phyloP scores from a whole-genome alignment of 2,329 filamentous ascomycete species.

The Plectosphaerella sp. region DNA sequence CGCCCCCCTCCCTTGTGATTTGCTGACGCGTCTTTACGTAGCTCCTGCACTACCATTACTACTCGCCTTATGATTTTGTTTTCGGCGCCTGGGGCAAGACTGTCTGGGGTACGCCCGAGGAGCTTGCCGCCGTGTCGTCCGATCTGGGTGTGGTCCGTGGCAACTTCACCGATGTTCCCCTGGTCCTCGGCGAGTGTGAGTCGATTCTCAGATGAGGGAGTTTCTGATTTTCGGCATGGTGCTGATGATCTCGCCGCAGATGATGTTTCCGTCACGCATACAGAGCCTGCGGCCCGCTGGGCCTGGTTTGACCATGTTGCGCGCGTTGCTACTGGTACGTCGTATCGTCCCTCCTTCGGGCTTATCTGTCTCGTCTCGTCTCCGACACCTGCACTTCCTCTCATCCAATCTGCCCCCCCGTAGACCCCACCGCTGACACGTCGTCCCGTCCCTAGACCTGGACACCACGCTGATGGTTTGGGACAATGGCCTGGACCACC shows the following conservation, averaged over 20 bases:
- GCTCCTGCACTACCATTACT: conserved; percentile 57
- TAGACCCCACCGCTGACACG: no score
- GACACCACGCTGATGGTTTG: conserved; percentile 48
- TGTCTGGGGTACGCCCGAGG: conserved; percentile 51
- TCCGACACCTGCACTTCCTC: no score
- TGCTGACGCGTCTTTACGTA: no score
- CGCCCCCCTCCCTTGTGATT: no score
- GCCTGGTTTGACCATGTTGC: conserved; percentile 52
- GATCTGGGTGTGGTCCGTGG: conserved; percentile 46
- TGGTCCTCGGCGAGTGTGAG: conserved; percentile 51
- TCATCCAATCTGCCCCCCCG: no score
- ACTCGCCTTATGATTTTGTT: conserved; percentile 48
- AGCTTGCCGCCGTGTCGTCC: conserved; percentile 42
- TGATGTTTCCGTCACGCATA: conserved; percentile 41
- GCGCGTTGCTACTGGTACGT: conserved; percentile 14
- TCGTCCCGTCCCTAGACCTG: conserved; percentile 26
- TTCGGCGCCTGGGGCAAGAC: conserved; percentile 54
- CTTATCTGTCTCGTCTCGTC: no score
- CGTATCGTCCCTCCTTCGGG: no score
- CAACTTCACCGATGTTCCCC: conserved; percentile 51
- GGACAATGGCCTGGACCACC: conserved; percentile 55
- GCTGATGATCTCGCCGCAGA: conserved; percentile 10
- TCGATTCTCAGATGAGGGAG: no score
- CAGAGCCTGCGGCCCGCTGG: conserved; percentile 53
- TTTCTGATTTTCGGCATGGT: no score